Evolutionary conservation across 139 green algal genomes (phyloP).

Genomic region (Chlamydomonas eustigma): DNA sequence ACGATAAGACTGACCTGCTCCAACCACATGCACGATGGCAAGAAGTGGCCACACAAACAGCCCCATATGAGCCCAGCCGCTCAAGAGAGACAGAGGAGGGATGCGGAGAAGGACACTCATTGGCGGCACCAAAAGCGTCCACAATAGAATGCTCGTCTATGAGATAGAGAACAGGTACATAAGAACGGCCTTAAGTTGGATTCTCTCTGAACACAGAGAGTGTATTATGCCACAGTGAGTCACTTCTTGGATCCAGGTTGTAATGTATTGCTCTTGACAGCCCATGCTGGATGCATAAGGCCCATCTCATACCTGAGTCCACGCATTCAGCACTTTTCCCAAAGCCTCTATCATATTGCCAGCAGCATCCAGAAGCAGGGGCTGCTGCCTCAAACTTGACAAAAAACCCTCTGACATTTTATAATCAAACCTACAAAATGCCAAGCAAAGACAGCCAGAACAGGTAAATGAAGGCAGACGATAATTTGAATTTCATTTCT

Average conservation of each 20-base stretch:
- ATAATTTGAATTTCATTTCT: too few species aligned
- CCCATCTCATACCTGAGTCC: background rate
- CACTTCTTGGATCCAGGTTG: too few species aligned
- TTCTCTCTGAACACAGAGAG: too few species aligned
- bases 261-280: too few species aligned
- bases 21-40: background rate
- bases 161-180: background rate
- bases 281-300: too few species aligned
- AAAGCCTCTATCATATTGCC: background rate
- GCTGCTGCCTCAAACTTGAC: background rate
- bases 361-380: background rate
- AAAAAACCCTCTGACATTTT: background rate
- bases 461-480: too few species aligned
- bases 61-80: background rate
- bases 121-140: background rate
- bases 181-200: too few species aligned
- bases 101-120: background rate
- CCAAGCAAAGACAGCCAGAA: background rate
- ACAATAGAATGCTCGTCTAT: background rate
- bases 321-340: background rate
- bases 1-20: too few species aligned
- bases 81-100: background rate
- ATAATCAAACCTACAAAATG: background rate
- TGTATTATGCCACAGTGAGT: too few species aligned
- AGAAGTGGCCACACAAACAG: background rate